These are phyloP conservation scores for Chenopodium formosanum DNA, from an alignment of 148 eudicot species.

Conservation along the genomic window DNA sequence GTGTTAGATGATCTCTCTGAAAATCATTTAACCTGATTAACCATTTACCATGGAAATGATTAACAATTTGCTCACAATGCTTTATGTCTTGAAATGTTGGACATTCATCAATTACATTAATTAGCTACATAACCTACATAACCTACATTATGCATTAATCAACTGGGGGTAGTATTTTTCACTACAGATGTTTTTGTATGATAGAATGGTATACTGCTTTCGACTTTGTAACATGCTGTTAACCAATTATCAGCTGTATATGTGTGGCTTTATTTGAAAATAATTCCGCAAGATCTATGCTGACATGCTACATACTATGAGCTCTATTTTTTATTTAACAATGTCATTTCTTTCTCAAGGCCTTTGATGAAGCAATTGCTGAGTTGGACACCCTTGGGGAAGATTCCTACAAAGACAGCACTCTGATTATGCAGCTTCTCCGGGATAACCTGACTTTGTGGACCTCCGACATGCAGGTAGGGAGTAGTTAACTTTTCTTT, in stretches of 20 bases:
- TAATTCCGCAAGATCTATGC: neutral
- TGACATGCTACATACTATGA: neutral
- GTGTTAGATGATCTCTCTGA: neutral
- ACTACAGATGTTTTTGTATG: neutral
- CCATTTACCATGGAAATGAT: neutral
- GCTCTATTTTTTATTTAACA: neutral
- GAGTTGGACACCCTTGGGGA: conserved; percentile 70
- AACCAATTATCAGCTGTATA: neutral
- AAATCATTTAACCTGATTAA: neutral
- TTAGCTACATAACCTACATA: neutral
- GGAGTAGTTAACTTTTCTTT: neutral
- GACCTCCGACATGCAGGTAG: conserved; percentile 63
- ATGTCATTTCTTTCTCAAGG: conserved; percentile 28
- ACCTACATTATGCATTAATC: neutral
- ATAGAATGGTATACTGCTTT: neutral
- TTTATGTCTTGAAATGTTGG: neutral
- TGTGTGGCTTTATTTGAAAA: neutral
- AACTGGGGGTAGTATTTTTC: neutral
- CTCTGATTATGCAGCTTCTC: conserved; percentile 64
- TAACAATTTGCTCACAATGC: neutral
- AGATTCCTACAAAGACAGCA: conserved; percentile 69
- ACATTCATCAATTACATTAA: neutral
- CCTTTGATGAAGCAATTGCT: conserved; percentile 66
- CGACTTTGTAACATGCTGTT: neutral
- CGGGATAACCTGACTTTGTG: conserved; percentile 64